Percentiles rank a stretch among this genome's conserved stretches.
phyloP scores from a whole-genome alignment of 352 stramenopile genomes.

The Elongisporangium prolatum region DNA sequence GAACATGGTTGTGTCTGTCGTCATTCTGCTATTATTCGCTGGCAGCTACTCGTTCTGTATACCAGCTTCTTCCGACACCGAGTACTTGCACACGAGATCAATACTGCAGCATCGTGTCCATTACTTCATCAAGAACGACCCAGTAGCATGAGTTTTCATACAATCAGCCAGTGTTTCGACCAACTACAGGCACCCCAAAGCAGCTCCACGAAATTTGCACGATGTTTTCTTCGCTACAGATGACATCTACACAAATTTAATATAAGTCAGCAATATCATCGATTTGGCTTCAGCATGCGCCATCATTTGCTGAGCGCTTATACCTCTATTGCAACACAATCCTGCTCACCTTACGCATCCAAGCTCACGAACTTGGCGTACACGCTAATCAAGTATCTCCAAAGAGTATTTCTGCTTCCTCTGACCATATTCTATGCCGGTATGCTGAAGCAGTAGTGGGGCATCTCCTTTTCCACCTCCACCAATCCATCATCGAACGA shows the following conservation, averaged over 20 bases:
- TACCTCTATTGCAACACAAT: too few species aligned
- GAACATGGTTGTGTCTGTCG: not conserved
- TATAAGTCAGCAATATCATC: too few species aligned
- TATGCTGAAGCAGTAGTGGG: conserved; percentile 38
- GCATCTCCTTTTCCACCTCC: conserved; percentile 44
- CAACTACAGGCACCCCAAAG: too few species aligned
- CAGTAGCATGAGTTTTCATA: not conserved
- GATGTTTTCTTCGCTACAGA: not conserved
- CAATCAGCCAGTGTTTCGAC: not conserved
- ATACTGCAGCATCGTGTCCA: too few species aligned
- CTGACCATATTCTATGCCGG: conserved; percentile 34
- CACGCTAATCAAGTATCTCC: conserved; percentile 35
- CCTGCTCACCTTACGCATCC: conserved; percentile 19
- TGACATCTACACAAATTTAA: not conserved
- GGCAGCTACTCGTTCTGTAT: not conserved
- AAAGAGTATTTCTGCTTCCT: conserved; percentile 32
- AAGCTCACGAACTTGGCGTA: conserved; percentile 48
- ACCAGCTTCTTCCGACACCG: not conserved
- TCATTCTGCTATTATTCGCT: conserved; percentile 3
- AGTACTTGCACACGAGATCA: not conserved
- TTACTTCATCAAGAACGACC: not conserved
- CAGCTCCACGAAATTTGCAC: not conserved
- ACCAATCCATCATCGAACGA: conserved; percentile 24
- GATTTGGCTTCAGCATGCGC: too few species aligned
- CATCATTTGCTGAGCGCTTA: too few species aligned